phyloP scores from a whole-genome alignment of 305 asterid genomes.

The Stenogyne calaminthoides region DNA sequence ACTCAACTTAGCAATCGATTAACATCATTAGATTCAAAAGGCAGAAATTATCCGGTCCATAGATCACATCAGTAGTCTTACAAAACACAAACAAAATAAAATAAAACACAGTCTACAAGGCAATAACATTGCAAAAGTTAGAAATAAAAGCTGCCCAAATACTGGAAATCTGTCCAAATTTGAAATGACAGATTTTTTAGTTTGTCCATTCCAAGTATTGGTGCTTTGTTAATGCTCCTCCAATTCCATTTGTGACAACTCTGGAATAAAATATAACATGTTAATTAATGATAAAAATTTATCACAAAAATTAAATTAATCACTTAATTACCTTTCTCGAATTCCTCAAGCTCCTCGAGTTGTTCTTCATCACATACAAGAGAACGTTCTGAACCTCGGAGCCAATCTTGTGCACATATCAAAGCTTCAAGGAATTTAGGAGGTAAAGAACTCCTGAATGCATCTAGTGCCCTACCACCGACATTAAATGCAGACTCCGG shows the following conservation, averaged over 20 bases:
- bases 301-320: background rate
- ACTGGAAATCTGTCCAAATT: background rate
- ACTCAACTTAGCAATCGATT: background rate
- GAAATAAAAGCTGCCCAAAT: background rate
- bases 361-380: background rate
- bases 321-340: background rate
- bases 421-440: background rate
- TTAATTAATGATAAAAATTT: background rate
- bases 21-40: background rate
- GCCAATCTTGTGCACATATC: background rate
- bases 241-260: background rate
- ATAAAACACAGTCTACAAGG: background rate
- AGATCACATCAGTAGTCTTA: background rate
- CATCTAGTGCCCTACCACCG: background rate
- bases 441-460: background rate
- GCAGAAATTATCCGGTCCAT: background rate
- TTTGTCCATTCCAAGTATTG: background rate
- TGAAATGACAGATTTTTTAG: background rate
- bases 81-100: background rate
- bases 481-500: background rate
- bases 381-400: background rate
- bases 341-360: background rate
- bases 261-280: background rate
- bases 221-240: background rate
- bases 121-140: background rate